Evolutionary conservation across 2,329 filamentous ascomycete genomes (phyloP), one percentile per base, ranked within the genome.

Genomic region (Allantophomopsis lycopodina): DNA sequence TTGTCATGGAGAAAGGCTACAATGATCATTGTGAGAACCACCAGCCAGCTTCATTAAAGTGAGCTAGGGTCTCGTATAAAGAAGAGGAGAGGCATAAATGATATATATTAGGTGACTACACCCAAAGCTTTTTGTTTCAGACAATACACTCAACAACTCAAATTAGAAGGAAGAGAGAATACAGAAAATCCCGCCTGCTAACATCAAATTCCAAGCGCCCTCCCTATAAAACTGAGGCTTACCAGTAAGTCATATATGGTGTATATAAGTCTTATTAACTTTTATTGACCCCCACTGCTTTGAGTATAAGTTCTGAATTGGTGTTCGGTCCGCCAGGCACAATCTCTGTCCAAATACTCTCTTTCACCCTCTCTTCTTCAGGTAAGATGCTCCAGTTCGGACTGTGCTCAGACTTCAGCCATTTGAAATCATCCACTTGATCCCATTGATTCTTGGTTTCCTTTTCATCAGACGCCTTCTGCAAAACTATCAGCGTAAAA

Each of bases 371-470:
- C 40, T 79, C 63, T 1, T 65, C 65, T 39, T 76, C 69, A 2
- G 73, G 64, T 16, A 96, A 50, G 2, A 85, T 60, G 28, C 66
- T 73, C 86, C 89, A 98, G 55, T 98, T 88, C 2, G 91, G 91
- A 54, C 85, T 95, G 21, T 76, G 75, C 42, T 83, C 85, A 13
- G 73, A 69, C 59, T 88, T 93, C 46, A 95, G 71, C 91, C 91
- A 96, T 61, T 94, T 94, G 68, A 98, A 98, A 58, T 98, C 91
- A 57, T 96, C 85, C 13, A 96, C 83, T 52, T 91, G 77, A 50
- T 88, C 73, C 85, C 86, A 98, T 51, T 82, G 73, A 55, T 94
- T 89, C 42, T 61, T 47, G 1, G 49, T 40, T 7, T 57, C 49
- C 3, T 17, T 17, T 16, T 46, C 48, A 11, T 44, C 35, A 14